Base-by-base conservation (phyloP, 2,329 filamentous ascomycete genomes). In the Metarhizium guizhouense region DNA sequence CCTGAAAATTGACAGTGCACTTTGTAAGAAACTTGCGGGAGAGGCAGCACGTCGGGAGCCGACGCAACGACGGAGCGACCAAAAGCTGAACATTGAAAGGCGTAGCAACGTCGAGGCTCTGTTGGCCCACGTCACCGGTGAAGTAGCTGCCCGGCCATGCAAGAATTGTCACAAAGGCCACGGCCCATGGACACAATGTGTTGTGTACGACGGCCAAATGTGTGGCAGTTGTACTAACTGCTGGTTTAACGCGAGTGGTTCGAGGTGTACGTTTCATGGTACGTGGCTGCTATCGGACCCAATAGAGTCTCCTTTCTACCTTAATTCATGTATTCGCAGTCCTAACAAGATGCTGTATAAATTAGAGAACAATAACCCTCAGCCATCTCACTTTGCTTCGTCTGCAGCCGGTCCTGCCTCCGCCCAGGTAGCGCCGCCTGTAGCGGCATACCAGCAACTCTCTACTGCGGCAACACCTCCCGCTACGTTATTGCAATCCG, bases 171-270 rank as follows among this genome's bases (percentile, higher is more conserved):
- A 77, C 65, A 83, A 82, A 63, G 79, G 79, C 4, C 79, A 83
- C 57, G 81, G 81, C 0, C 81, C 81, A 0, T 84, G 80, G 80
- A 78, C 72, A 1, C 72, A 73, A 16, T 84, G 81, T 59, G 73
- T 84, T n/a, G 70, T 82, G n/a, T 77, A 81, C 25, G 76, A 78
- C 51, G 80, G 81, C 1, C 78, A 82, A 63, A 80, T 84, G 78
- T 83, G 79, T 57, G 81, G 81, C 10, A 82, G 79, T 62, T 84
- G 81, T 59, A 76, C 80, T 56, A 84, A 84, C 63, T 84, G 81
- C 64, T 84, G 81, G 81, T 84, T 80, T 66, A 84, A 84, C 56
- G 81, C 81, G 7, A 82, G 79, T 52, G 81, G 81, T 10, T 75
- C 79, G 10, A 70, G 81, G 52, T 84, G 81, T 58, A 83, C 80